Evolutionary conservation across 345 rosid species (phyloP).

Genomic region (Anacardium occidentale): DNA sequence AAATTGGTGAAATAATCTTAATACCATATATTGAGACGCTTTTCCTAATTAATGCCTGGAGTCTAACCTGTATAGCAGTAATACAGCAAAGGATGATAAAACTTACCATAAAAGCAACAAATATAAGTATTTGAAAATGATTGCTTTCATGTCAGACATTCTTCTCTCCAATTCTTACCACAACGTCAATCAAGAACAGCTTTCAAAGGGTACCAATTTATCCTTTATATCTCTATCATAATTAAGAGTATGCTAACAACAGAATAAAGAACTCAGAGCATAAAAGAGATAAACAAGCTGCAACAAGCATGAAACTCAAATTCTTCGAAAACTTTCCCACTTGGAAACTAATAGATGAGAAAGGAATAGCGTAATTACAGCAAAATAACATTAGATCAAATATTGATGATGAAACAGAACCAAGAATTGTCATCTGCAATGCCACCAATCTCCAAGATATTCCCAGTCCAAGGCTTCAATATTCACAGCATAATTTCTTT

Average conservation of each 20-base stretch:
- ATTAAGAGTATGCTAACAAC: not conserved
- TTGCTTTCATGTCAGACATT: slow-evolving; percentile 11
- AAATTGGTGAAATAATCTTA: not conserved
- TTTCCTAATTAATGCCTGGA: slow-evolving; percentile 4
- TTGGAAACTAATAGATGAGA: not conserved
- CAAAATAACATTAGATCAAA: not conserved
- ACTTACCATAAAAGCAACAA: not conserved
- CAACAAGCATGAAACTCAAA: slow-evolving; percentile 9
- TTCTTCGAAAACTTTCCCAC: slow-evolving; percentile 1
- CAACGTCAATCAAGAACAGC: not conserved
- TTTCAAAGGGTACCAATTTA: not conserved
- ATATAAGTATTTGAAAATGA: not conserved
- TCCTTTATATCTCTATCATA: not conserved
- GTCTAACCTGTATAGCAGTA: slow-evolving; percentile 8
- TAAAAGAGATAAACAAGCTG: not conserved
- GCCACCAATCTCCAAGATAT: not conserved
- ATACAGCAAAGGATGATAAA: slow-evolving; percentile 16
- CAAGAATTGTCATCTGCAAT: slow-evolving; percentile 2
- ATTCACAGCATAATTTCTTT: not conserved
- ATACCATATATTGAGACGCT: not conserved
- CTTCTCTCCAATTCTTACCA: slow-evolving; percentile 1
- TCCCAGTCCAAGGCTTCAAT: slow-evolving; percentile 2
- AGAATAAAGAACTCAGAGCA: slow-evolving; percentile 9
- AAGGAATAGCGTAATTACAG: not conserved
- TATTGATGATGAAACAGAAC: not conserved